These are phyloP conservation scores for Hortiboletus campestris DNA, from an alignment of 768 basidiomycete genomes.

Conservation along the genomic window DNA sequence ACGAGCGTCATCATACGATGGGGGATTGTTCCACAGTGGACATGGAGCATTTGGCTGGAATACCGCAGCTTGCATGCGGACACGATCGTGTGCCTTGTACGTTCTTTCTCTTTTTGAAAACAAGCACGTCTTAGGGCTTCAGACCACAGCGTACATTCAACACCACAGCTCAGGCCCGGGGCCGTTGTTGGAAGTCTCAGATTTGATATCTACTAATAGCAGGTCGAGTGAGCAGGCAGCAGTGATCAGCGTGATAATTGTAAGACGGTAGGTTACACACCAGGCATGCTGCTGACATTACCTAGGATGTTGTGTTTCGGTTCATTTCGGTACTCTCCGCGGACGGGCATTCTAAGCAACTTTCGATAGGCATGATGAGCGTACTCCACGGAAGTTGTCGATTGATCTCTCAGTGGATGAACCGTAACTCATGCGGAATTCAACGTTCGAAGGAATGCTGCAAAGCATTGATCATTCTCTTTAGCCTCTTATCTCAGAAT, in stretches of 20 bases:
- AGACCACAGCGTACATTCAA: slow-evolving; percentile 57
- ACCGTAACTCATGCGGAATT: slow-evolving; percentile 23
- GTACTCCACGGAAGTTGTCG: slow-evolving; percentile 21
- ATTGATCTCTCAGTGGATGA: slow-evolving; percentile 23
- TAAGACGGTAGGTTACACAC: slow-evolving; percentile 11
- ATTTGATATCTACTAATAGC: background rate
- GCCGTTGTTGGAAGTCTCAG: background rate
- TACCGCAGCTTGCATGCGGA: slow-evolving; percentile 48
- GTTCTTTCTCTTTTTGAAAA: slow-evolving; percentile 12
- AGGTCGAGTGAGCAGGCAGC: slow-evolving; percentile 2
- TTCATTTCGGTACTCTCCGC: slow-evolving; percentile 21
- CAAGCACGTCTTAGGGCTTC: slow-evolving; percentile 2
- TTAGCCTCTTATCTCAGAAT: slow-evolving; percentile 19
- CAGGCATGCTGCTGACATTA: slow-evolving; percentile 4
- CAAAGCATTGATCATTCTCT: slow-evolving; percentile 27
- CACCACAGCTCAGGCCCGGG: slow-evolving; percentile 28
- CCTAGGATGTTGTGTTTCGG: slow-evolving; percentile 23
- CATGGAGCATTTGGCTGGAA: slow-evolving; percentile 64
- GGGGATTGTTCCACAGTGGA: slow-evolving; percentile 58
- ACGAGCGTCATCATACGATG: slow-evolving; percentile 56
- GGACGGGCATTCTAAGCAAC: slow-evolving; percentile 7
- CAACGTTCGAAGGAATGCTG: slow-evolving; percentile 31
- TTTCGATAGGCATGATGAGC: slow-evolving; percentile 16
- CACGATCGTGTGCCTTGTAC: slow-evolving; percentile 47
- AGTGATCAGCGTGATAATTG: slow-evolving; percentile 27